These are phyloP conservation scores for Annona squamosa DNA, from an alignment of 164 flowering plant species.

Conservation along the genomic window DNA sequence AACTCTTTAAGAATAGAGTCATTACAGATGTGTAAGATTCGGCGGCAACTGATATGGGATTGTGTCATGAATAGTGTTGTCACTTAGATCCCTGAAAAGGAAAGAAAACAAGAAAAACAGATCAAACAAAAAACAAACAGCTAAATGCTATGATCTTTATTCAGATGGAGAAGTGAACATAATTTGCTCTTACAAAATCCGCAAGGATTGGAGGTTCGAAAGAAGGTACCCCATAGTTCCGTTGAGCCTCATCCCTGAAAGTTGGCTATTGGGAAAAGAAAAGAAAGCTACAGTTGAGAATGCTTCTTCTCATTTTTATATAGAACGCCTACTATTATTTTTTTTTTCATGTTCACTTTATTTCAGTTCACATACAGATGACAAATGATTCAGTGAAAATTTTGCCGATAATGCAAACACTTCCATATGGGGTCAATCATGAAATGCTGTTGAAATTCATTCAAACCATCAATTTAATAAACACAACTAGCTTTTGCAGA, in stretches of 20 bases:
- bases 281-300: background rate
- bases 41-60: conserved; percentile 92
- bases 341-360: too few species aligned
- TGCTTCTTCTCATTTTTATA: background rate
- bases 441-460: too few species aligned
- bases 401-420: too few species aligned
- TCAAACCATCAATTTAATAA: too few species aligned
- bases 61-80: conserved; percentile 65
- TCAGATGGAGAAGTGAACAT: background rate
- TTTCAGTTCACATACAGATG: too few species aligned
- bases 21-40: conserved; percentile 77
- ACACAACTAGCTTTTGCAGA: too few species aligned
- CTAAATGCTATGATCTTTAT: background rate
- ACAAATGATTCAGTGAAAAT: too few species aligned
- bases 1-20: conserved; percentile 1
- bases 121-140: conserved; percentile 1
- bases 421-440: too few species aligned
- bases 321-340: background rate
- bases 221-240: conserved; percentile 89
- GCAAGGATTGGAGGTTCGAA: conserved; percentile 46
- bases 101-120: conserved; percentile 3
- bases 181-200: conserved; percentile 49
- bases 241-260: conserved; percentile 67
- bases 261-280: conserved; percentile 35
- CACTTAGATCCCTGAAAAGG: conserved; percentile 69